Evolutionary conservation across 169 alveolate species (phyloP).

Genomic region (Plasmodium vinckei): DNA sequence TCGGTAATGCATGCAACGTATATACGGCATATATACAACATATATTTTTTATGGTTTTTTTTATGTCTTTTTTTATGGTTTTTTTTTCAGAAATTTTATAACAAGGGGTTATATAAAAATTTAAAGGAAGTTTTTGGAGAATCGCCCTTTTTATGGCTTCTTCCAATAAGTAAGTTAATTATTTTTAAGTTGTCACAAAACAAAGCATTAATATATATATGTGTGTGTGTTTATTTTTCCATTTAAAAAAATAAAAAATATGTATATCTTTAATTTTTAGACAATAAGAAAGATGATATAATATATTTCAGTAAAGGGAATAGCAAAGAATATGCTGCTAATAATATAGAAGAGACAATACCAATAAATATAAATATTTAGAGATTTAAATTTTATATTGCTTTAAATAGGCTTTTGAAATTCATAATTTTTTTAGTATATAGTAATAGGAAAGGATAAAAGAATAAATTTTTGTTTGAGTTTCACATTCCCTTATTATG

Average conservation of each 20-base stretch:
- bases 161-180: slow-evolving; percentile 69
- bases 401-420: background rate
- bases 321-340: slow-evolving; percentile 22
- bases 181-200: background rate
- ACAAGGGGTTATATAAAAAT: slow-evolving; percentile 67
- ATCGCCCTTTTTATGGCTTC: slow-evolving; percentile 74
- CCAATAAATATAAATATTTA: slow-evolving; percentile 25
- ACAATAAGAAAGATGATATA: slow-evolving; percentile 58
- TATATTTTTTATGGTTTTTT: too few species aligned
- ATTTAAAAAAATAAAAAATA: background rate
- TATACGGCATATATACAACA: too few species aligned
- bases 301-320: slow-evolving; percentile 45
- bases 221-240: background rate
- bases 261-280: slow-evolving; percentile 12
- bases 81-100: slow-evolving; percentile 47
- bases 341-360: slow-evolving; percentile 45
- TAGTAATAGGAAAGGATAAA: background rate
- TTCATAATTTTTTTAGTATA: background rate
- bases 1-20: slow-evolving; percentile 23
- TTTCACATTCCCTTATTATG: slow-evolving; percentile 1
- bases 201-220: background rate
- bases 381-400: background rate
- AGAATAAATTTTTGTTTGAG: background rate
- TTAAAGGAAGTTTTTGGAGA: slow-evolving; percentile 73
- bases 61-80: background rate